These are phyloP conservation scores for Mucor indicus DNA, from an alignment of 371 early-diverging fungal genomes.

Conservation along the genomic window DNA sequence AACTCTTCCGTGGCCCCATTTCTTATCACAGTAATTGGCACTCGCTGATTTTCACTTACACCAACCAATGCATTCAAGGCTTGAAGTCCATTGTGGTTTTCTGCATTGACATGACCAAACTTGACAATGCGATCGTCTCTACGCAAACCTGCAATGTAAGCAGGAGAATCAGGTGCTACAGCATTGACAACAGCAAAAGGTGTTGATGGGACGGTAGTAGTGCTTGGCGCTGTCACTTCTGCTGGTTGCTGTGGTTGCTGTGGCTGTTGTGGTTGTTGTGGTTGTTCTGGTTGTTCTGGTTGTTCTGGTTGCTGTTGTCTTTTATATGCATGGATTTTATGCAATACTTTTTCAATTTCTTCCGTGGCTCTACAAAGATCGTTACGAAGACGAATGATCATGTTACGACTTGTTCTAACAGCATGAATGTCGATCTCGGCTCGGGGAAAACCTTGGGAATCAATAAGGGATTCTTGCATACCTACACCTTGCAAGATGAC, in stretches of 20 bases:
- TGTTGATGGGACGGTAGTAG: background rate
- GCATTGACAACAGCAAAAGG: slow-evolving; percentile 80
- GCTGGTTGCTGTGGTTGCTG: background rate
- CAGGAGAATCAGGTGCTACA: slow-evolving; percentile 83
- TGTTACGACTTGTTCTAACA: slow-evolving; percentile 51
- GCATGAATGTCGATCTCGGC: slow-evolving; percentile 83
- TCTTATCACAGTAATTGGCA: slow-evolving; percentile 49
- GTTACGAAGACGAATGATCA: slow-evolving; percentile 66
- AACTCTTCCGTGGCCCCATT: slow-evolving; percentile 28
- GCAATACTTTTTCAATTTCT: slow-evolving; percentile 67
- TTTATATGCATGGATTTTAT: slow-evolving; percentile 57
- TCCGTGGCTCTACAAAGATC: slow-evolving; percentile 70
- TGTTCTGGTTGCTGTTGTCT: slow-evolving; percentile 8
- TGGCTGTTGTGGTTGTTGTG: slow-evolving; percentile 3
- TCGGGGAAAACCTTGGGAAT: slow-evolving; percentile 80
- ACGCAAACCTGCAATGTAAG: slow-evolving; percentile 61
- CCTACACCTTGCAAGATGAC: slow-evolving; percentile 64
- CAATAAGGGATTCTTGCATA: slow-evolving; percentile 74
- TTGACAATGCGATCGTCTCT: slow-evolving; percentile 62
- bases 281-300: slow-evolving; percentile 5
- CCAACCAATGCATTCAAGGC: slow-evolving; percentile 54
- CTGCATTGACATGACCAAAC: slow-evolving; percentile 56
- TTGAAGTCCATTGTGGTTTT: slow-evolving; percentile 47
- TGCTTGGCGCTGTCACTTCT: background rate
- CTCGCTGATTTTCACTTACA: slow-evolving; percentile 49